These are phyloP conservation scores for Cystobasidium sp. DNA, from an alignment of 1,284 basidiomycete genomes.

Conservation along the genomic window DNA sequence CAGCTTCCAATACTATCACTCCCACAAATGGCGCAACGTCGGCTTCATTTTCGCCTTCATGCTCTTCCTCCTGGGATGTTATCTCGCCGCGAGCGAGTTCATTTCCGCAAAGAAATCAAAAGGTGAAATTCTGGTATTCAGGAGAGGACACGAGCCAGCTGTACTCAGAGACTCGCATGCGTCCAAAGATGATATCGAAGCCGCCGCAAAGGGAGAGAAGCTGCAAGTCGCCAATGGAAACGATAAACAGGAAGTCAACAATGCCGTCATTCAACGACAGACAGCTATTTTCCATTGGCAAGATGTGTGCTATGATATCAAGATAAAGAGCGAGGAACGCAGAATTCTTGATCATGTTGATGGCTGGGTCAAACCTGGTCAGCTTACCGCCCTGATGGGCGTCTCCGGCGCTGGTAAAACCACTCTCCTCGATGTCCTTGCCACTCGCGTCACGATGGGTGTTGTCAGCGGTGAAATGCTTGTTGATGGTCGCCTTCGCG, in stretches of 20 bases:
- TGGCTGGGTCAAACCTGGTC: conserved; percentile 77
- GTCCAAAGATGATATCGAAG: conserved; percentile 49
- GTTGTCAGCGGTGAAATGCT: conserved; percentile 76
- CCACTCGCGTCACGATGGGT: conserved; percentile 77
- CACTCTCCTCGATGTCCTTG: conserved; percentile 71
- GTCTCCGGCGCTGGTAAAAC: conserved; percentile 72
- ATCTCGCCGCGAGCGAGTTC: conserved; percentile 64
- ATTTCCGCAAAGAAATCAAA: conserved; percentile 61
- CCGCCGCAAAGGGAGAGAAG: conserved; percentile 46
- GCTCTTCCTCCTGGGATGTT: conserved; percentile 55
- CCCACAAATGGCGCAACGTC: conserved; percentile 71
- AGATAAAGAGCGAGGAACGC: conserved; percentile 62
- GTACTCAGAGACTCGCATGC: conserved; percentile 49
- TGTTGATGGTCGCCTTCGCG: conserved; percentile 74
- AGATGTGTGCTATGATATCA: conserved; percentile 61
- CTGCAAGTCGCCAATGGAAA: conserved; percentile 39
- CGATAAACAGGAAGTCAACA: conserved; percentile 38
- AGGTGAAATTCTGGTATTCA: conserved; percentile 62
- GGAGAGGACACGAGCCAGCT: conserved; percentile 58
- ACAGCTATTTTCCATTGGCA: conserved; percentile 60
- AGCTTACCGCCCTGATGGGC: conserved; percentile 71
- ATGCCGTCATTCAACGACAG: conserved; percentile 57
- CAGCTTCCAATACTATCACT: conserved; percentile 66
- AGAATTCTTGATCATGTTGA: conserved; percentile 63
- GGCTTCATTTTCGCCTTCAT: conserved; percentile 65